Evolutionary conservation across 805 yeast species (phyloP).

Genomic region (Starmerella geochares): DNA sequence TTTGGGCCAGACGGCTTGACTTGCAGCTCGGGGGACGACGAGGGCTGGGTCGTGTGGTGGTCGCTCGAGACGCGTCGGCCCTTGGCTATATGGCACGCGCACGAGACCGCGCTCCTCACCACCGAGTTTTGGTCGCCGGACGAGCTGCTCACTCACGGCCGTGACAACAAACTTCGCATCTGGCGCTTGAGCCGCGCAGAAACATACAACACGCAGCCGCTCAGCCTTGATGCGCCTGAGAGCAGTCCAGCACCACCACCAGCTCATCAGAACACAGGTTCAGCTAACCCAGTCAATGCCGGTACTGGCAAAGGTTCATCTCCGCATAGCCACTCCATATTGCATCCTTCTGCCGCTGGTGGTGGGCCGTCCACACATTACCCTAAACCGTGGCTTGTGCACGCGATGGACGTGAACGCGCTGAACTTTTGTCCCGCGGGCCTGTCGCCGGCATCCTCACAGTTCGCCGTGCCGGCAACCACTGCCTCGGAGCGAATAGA

Average conservation of each 20-base stretch:
- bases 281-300: background rate
- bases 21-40: conserved; percentile 48
- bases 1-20: conserved; percentile 32
- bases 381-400: conserved; percentile 31
- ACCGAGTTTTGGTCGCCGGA: conserved; percentile 35
- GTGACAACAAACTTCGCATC: conserved; percentile 44
- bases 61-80: conserved; percentile 48
- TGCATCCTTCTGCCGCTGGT: background rate
- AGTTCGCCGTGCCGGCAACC: conserved; percentile 53
- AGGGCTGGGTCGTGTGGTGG: conserved; percentile 61
- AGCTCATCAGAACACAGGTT: background rate
- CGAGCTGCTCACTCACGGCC: conserved; percentile 49
- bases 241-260: background rate
- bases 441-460: conserved; percentile 24
- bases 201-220: conserved; percentile 29
- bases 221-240: conserved; percentile 14
- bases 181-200: conserved; percentile 32
- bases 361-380: conserved; percentile 15
- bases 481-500: conserved; percentile 55
- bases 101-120: conserved; percentile 42
- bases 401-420: conserved; percentile 58
- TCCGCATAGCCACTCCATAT: background rate
- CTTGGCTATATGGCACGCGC: conserved; percentile 49
- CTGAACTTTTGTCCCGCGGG: conserved; percentile 64
- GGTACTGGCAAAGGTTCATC: too few species aligned